Evolutionary conservation across 1,284 basidiomycete genomes (phyloP), one percentile per base, ranked within the genome.

Genomic region (Microbotryum violaceum): DNA sequence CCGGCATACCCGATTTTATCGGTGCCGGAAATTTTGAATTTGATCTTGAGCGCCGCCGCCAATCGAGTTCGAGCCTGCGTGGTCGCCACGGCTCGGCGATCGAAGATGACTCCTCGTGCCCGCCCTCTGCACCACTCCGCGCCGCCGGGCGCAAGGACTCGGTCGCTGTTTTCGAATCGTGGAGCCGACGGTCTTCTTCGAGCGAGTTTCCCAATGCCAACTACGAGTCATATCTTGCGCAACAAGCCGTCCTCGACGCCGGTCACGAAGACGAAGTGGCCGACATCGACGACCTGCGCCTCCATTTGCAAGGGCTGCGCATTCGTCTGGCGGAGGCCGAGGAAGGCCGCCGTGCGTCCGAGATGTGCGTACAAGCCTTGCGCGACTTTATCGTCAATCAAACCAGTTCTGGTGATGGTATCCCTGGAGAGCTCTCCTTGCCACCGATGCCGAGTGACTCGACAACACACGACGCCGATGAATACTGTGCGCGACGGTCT

Each of bases 311-410:
- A 8, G 62, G 66, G 20, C 64, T 71, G 4, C 49, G 50, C 46
- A 63, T 65, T 44, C 67, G 70, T 58, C 70, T 74, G 37, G 67
- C 74, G 31, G 90, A 93, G 70, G 81, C 85, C 2, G 86, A 83
- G 62, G 91, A 96, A 74, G 89, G 88, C 3, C 81, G 84, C 50
- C 84, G 88, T 70, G 91, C 91, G 9, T 88, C 86, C n/a, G 91
- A 96, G 68, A 82, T 81, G 3, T 92, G 89, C 72, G 84, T 88
- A 63, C 83, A 82, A 59, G 88, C 87, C 0, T 77, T 96, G 44
- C 81, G 90, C 46, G 86, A 86, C 59, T 96, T 91, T 73, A 91
- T 96, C 69, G 83, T 85, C 1, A 63, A 63, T 33, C 66, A 62
- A 62, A 65, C 49, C 37, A 48, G 49, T 21, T 50, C 63, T 52